These are phyloP conservation scores for Nasturtium officinale DNA, from an alignment of 345 rosid species.

Conservation along the genomic window DNA sequence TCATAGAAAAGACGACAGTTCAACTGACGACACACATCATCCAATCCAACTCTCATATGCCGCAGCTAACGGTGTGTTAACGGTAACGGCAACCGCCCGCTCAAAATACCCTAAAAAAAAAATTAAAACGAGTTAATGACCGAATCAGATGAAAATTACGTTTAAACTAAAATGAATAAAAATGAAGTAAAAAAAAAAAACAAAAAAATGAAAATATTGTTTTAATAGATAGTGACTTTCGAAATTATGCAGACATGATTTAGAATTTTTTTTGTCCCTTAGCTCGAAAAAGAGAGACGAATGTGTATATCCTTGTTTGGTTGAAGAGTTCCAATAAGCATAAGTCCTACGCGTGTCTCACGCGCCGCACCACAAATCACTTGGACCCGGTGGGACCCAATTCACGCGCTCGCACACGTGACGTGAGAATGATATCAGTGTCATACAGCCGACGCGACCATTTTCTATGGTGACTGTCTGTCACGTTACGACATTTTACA, in stretches of 20 bases:
- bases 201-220: background rate
- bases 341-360: conserved; percentile 27
- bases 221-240: background rate
- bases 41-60: conserved; percentile 33
- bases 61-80: conserved; percentile 27
- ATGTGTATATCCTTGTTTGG: conserved; percentile 27
- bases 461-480: conserved; percentile 20
- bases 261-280: background rate
- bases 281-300: background rate
- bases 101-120: background rate
- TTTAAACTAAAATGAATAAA: background rate
- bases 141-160: background rate
- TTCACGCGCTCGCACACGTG: conserved; percentile 30
- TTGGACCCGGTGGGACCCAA: conserved; percentile 1
- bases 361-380: conserved; percentile 25
- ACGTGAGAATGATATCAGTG: conserved; percentile 37
- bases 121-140: background rate
- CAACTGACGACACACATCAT: conserved; percentile 28
- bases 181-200: no score
- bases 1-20: conserved; percentile 29
- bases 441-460: conserved; percentile 37
- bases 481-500: conserved; percentile 32
- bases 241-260: background rate
- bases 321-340: conserved; percentile 20
- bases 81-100: conserved; percentile 22